A percentile compares a stretch with the other conserved stretches of the same genome.
These are phyloP conservation scores for Mycosphaerella arachidis DNA, from an alignment of 2,329 filamentous ascomycete genomes.

Conservation along the genomic window DNA sequence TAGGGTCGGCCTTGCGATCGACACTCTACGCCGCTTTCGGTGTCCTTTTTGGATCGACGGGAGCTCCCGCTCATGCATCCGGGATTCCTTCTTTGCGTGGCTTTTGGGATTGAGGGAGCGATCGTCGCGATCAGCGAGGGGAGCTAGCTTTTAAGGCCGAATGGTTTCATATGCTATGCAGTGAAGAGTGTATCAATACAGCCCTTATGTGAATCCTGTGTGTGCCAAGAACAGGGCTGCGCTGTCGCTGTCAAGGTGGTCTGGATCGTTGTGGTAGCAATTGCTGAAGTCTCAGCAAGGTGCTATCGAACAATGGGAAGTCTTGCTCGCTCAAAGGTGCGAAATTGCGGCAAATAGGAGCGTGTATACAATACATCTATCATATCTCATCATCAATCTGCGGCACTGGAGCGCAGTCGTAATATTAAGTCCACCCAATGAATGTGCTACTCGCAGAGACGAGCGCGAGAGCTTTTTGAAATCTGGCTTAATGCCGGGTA, in stretches of 20 bases:
- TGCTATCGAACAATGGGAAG: not conserved
- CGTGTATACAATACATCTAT: conserved; percentile 2
- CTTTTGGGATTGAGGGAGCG: not conserved
- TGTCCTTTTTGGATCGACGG: not conserved
- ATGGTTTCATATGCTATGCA: not conserved
- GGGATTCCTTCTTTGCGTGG: not conserved
- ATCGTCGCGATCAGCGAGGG: not conserved
- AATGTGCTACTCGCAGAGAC: conserved; percentile 1
- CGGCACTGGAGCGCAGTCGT: not conserved
- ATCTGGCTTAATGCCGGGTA: conserved; percentile 13
- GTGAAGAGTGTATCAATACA: not conserved
- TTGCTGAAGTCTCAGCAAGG: not conserved
- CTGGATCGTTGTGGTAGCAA: not conserved
- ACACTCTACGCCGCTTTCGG: not conserved
- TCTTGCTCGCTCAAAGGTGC: not conserved
- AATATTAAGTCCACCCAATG: conserved; percentile 1
- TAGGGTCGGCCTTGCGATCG: not conserved
- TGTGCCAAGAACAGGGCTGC: not conserved
- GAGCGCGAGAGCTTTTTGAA: not conserved
- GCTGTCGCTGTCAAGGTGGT: not conserved
- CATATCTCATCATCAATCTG: not conserved
- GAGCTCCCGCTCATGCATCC: not conserved
- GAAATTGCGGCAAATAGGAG: not conserved
- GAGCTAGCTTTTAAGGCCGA: not conserved
- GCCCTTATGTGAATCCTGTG: not conserved